Evolutionary conservation across 495 filamentous ascomycete species (phyloP), one percentile per base, ranked within the genome.

Genomic region (Lasiosphaeris hirsuta): DNA sequence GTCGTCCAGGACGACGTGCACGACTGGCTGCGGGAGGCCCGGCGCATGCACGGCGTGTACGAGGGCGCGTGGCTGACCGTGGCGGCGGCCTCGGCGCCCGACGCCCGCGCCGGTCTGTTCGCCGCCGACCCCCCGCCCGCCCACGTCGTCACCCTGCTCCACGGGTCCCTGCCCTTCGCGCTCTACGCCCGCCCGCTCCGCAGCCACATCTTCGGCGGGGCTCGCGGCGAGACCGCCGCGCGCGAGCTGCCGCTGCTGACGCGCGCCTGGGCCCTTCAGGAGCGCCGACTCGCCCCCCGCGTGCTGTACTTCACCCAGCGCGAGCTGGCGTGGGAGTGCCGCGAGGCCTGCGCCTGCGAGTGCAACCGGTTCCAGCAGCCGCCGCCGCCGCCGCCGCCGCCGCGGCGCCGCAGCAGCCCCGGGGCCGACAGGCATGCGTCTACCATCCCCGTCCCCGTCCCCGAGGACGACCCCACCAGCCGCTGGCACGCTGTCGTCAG

Each of bases 1-100:
- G 69, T 72, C 42, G 13, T 70, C 8, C 69, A 72, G 57, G 57
- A 72, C 47, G 33, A 34, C 9, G 7, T 17, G 1, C 42, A 42
- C 9, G 61, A 66, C 42, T 57, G 53, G 59, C 30, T 50, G 38
- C 18, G n/a, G 3, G 64, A 71, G 23, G 52, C 55, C 14, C 35
- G 34, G 13, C 42, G 54, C 36, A 71, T 71, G 67, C 30, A 35
- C 17, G 37, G 53, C 15, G 61, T 67, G 34, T 71, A 67, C 44
- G 30, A 30, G 10, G 17, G 36, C 10, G 17, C 38, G 2, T n/a
- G 23, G 8, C 30, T 52, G 0, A 52, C 45, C 30, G 11, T 54
- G 0, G 23, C 14, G 9, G 51, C 51, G 1, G 39, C 30, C n/a
- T 39, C 51, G n/a, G 43, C 51, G 13, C 51, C 39, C 30, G 51